Evolutionary conservation across 495 filamentous ascomycete species (phyloP).

Genomic region (Penicillium paxilli): DNA sequence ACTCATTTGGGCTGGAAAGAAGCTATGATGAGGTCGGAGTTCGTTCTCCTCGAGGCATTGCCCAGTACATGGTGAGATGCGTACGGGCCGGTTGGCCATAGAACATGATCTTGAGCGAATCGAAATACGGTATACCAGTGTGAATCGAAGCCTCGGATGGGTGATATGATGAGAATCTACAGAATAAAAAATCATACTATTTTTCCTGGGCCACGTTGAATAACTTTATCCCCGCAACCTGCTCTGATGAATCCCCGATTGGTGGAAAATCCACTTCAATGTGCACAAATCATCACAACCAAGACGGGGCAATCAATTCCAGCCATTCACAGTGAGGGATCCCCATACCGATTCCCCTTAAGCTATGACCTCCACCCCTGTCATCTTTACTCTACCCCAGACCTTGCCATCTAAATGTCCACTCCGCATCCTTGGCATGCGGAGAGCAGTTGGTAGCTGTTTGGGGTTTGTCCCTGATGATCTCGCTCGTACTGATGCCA

Average conservation of each 20-base stretch:
- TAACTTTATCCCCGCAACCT: background rate
- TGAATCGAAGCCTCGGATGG: too few species aligned
- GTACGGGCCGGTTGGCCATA: too few species aligned
- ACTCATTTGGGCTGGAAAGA: slow-evolving; percentile 28
- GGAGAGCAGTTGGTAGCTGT: background rate
- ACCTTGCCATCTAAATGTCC: background rate
- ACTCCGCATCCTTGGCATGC: slow-evolving; percentile 1
- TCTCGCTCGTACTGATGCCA: background rate
- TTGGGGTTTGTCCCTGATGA: background rate
- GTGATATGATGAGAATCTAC: too few species aligned
- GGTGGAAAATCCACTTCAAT: slow-evolving; percentile 15
- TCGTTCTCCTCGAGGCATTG: background rate
- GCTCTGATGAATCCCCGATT: slow-evolving; percentile 9
- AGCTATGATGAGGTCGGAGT: slow-evolving; percentile 15
- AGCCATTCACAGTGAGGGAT: background rate
- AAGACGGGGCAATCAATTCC: slow-evolving; percentile 18
- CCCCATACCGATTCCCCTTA: background rate
- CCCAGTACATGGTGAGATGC: too few species aligned
- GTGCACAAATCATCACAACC: slow-evolving; percentile 8
- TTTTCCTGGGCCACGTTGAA: too few species aligned
- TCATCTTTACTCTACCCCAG: background rate
- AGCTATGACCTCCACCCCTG: background rate
- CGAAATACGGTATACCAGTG: too few species aligned
- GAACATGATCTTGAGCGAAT: too few species aligned
- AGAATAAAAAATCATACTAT: too few species aligned